Base-by-base conservation (phyloP, 2,329 filamentous ascomycete species). In the Hypoxylon sp. region DNA sequence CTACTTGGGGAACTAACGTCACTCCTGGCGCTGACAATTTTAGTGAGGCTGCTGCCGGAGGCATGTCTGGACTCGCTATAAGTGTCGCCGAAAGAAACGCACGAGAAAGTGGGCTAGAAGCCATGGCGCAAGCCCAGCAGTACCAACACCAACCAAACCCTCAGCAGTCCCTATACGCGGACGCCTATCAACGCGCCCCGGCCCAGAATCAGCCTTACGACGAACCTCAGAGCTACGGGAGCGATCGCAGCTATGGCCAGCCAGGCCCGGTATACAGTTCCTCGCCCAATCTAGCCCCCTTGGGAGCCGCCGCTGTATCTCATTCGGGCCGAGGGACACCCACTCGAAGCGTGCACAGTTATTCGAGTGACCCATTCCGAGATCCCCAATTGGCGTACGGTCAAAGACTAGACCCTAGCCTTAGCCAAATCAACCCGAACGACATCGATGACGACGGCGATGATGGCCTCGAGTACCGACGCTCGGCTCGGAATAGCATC, bases 361-460 rank as follows among this genome's bases (percentile, higher is more conserved):
- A 88, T 76, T 81, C 84, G 31, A 90, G 92, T 73, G 90, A 91
- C 54, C 91, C 91, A 0, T 94, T 93, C 77, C 86, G 88, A 61
- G 85, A 87, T 72, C 75, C 74, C 14, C 76, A 76, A 1, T 46
- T 88, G 88, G 75, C 87, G 81, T 50, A 83, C 77, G 68, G 78
- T 75, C 10, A 80, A 79, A 42, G 81, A 77, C 80, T 85, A 80
- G 85, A 85, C 65, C 81, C 85, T 25, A 79, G 82, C 7, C 80
- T 90, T 3, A 87, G 87, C 42, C 82, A 88, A 1, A 86, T 96
- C 66, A 90, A 97, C 77, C 94, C 94, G 2, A 89, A 92, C 75
- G 90, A 91, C 13, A 95, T 97, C 71, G 88, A 88, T 22, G 95
- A 97, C 78, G 95, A 98, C 76, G 94, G 93, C 30, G 95, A 97